These are phyloP conservation scores for Coffea canephora DNA, from an alignment of 257 asterid species.

Conservation along the genomic window DNA sequence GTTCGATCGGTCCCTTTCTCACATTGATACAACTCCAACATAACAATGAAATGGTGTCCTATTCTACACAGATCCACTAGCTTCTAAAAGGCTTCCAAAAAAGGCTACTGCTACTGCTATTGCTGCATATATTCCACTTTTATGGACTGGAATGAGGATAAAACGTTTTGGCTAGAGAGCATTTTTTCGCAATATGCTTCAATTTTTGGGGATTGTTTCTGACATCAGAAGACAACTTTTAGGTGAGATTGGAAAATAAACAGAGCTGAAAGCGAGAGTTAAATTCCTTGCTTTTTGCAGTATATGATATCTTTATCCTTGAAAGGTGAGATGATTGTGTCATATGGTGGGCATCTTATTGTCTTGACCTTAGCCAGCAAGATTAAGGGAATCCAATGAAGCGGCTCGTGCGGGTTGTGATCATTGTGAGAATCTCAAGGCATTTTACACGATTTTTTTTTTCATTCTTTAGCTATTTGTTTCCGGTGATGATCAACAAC, in stretches of 20 bases:
- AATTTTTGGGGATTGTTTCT: constrained; percentile 8
- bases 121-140: neutral
- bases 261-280: constrained; percentile 5
- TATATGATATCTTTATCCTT: constrained; percentile 1
- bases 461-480: constrained; percentile 12
- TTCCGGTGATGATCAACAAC: neutral
- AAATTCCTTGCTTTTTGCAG: neutral
- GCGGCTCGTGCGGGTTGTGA: constrained; percentile 46
- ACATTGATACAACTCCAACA: neutral
- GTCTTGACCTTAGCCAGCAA: constrained; percentile 46
- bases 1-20: too few relatives aligned
- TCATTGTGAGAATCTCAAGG: constrained; percentile 37
- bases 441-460: constrained; percentile 16
- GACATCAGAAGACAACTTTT: constrained; percentile 23
- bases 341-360: constrained; percentile 48
- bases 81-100: neutral
- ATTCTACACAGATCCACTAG: neutral
- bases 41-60: neutral
- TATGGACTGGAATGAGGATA: neutral
- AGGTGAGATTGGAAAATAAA: neutral
- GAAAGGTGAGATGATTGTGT: constrained; percentile 35
- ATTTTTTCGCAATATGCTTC: neutral
- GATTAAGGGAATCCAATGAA: constrained; percentile 63
- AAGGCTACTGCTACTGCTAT: neutral
- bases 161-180: neutral